Percentiles rank a stretch among this genome's conserved stretches.
Conservation (phyloP, 345 rosid genomes). For the Bretschneidera sinensis region DNA sequence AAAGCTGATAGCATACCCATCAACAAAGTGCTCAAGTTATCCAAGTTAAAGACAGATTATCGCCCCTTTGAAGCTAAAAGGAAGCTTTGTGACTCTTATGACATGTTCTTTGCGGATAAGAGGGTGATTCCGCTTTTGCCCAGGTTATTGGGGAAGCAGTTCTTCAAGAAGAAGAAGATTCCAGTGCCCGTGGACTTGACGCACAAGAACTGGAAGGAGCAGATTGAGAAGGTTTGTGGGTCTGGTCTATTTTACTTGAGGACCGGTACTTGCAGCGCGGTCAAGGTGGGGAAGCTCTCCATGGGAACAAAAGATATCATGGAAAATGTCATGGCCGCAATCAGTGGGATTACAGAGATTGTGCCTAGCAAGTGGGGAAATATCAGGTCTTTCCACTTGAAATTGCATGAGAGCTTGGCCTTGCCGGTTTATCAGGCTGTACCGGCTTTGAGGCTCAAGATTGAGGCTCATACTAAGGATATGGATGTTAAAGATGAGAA, state of each 20-base stretch:
- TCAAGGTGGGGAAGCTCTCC: conserved; percentile 59
- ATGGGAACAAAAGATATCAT: conserved; percentile 39
- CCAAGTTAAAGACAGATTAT: conserved; percentile 33
- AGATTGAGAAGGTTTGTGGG: conserved; percentile 51
- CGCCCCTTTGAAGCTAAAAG: conserved; percentile 5
- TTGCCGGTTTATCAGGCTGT: conserved; percentile 63
- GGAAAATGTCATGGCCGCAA: conserved; percentile 54
- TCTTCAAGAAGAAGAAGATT: conserved; percentile 63
- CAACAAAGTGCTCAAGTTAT: conserved; percentile 57
- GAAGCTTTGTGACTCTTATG: conserved; percentile 3
- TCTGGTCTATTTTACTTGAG: conserved; percentile 60
- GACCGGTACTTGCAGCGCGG: conserved; percentile 64
- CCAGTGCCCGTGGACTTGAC: conserved; percentile 56
- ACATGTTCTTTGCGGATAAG: conserved; percentile 24
- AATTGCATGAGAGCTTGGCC: conserved; percentile 62
- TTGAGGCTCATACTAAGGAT: conserved; percentile 31
- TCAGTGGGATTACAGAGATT: conserved; percentile 52
- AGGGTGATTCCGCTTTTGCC: conserved; percentile 36
- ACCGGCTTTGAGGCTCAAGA: conserved; percentile 66
- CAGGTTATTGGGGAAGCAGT: conserved; percentile 71
- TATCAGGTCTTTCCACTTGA: conserved; percentile 67
- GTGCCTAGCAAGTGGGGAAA: conserved; percentile 69
- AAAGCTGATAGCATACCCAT: conserved; percentile 55
- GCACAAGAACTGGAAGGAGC: conserved; percentile 81
- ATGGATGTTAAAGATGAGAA: conserved; percentile 20